A percentile compares a stretch with the other conserved stretches of the same genome.
These are phyloP conservation scores for Pichia gijzeniarum DNA, from an alignment of 805 yeast genomes.

Conservation along the genomic window DNA sequence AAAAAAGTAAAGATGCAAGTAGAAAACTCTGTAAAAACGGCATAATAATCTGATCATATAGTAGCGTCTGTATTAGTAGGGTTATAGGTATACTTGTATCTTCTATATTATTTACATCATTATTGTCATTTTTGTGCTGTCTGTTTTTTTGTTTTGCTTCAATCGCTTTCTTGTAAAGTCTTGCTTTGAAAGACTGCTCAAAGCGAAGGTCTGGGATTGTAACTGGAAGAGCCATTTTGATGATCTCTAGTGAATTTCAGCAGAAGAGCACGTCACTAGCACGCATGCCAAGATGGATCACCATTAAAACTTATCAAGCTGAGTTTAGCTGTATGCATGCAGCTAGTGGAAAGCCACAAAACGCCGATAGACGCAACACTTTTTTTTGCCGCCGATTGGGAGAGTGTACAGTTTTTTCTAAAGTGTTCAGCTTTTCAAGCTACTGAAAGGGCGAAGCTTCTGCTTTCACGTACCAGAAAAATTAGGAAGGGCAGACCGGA, in stretches of 20 bases:
- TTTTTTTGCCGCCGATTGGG: too few relatives aligned
- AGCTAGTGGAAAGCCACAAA: too few relatives aligned
- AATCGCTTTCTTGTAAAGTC: constrained; percentile 25
- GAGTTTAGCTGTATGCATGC: too few relatives aligned
- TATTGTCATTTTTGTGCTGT: neutral
- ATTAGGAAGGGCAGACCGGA: neutral
- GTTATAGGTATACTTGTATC: constrained; percentile 28
- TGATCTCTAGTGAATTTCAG: neutral
- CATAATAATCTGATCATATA: constrained; percentile 49
- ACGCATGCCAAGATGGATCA: too few relatives aligned
- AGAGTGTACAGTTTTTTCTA: too few relatives aligned
- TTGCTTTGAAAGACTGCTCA: constrained; percentile 50
- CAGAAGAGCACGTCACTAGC: too few relatives aligned
- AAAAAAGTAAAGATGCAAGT: constrained; percentile 33
- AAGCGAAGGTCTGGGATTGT: constrained; percentile 60
- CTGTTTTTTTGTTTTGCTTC: constrained; percentile 6
- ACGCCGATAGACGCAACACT: too few relatives aligned
- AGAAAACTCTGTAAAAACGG: constrained; percentile 53
- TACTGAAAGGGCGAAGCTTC: neutral
- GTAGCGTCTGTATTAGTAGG: constrained; percentile 39
- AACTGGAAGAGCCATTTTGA: constrained; percentile 4
- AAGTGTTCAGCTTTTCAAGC: too few relatives aligned
- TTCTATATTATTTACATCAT: neutral
- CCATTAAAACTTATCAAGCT: too few relatives aligned
- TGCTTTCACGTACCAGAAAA: too few relatives aligned